Percentiles rank a stretch among this genome's conserved stretches.
phyloP scores from a whole-genome alignment of 2,329 filamentous ascomycete species.

The Simplicillium sp. region DNA sequence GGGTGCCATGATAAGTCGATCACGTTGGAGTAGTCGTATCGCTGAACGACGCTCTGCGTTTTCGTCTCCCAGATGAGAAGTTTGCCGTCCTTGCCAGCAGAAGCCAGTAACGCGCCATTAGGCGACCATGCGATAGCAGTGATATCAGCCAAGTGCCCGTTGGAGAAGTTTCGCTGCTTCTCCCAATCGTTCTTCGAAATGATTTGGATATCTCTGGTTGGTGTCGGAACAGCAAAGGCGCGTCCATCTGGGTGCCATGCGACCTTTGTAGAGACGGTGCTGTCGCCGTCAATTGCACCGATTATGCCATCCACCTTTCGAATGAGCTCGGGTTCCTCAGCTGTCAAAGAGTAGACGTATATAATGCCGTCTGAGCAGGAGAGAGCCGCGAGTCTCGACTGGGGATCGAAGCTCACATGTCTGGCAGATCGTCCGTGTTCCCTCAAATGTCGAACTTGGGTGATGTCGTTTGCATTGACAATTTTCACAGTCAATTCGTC shows the following conservation, averaged over 20 bases:
- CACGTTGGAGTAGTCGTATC: constrained; percentile 73
- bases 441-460: constrained; percentile 64
- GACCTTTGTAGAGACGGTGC: constrained; percentile 61
- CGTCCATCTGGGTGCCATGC: constrained; percentile 93
- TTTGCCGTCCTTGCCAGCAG: constrained; percentile 58
- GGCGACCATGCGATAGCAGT: constrained; percentile 88
- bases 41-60: constrained; percentile 71
- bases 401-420: constrained; percentile 80
- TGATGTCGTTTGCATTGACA: constrained; percentile 73
- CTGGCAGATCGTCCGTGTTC: constrained; percentile 86
- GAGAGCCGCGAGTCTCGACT: constrained; percentile 63
- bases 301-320: constrained; percentile 82
- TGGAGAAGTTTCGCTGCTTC: constrained; percentile 68
- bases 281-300: constrained; percentile 63
- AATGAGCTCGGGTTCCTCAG: constrained; percentile 71
- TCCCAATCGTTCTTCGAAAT: constrained; percentile 88
- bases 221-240: constrained; percentile 78
- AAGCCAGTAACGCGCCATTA: constrained; percentile 80
- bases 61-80: constrained; percentile 82
- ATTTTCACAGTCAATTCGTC: constrained; percentile 90
- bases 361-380: constrained; percentile 84
- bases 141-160: constrained; percentile 74
- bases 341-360: constrained; percentile 78
- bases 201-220: constrained; percentile 74
- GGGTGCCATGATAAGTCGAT: constrained; percentile 88